phyloP scores from a whole-genome alignment of 2,329 filamentous ascomycete genomes.

The Venturiaceae sp. region DNA sequence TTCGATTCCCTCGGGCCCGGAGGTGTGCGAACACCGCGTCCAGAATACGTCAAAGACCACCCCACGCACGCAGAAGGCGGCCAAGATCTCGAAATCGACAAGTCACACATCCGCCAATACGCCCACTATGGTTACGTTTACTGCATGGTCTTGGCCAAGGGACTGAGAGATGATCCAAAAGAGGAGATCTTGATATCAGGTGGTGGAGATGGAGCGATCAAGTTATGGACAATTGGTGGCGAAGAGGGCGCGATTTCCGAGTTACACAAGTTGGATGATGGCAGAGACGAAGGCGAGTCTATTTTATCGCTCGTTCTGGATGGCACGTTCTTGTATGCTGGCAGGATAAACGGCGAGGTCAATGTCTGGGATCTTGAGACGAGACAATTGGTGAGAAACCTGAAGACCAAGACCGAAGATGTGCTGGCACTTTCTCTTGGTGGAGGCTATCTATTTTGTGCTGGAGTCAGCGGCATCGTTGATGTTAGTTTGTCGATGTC shows the following conservation, averaged over 20 bases:
- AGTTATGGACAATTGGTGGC: conserved; percentile 73
- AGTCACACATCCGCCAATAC: conserved; percentile 73
- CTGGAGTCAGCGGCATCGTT: conserved; percentile 77
- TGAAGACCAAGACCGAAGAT: conserved; percentile 72
- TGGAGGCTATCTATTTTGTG: conserved; percentile 77
- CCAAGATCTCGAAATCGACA: conserved; percentile 69
- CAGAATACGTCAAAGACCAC: conserved; percentile 44
- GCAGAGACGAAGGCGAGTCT: conserved; percentile 45
- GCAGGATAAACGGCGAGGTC: conserved; percentile 76
- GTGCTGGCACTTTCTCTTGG: conserved; percentile 80
- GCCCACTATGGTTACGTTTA: conserved; percentile 95
- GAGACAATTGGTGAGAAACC: conserved; percentile 75
- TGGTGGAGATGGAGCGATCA: conserved; percentile 87
- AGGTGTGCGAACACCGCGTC: conserved; percentile 66
- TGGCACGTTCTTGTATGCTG: conserved; percentile 85
- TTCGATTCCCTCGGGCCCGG: conserved; percentile 87
- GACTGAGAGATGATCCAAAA: conserved; percentile 53
- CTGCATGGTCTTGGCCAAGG: conserved; percentile 81
- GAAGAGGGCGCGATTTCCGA: conserved; percentile 56
- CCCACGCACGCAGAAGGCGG: conserved; percentile 45
- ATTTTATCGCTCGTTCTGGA: conserved; percentile 76
- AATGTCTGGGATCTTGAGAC: conserved; percentile 98
- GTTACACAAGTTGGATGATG: conserved; percentile 57
- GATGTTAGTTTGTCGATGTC: conserved; percentile 48
- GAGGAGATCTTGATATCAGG: conserved; percentile 80